Conservation (phyloP, 2,329 filamentous ascomycete genomes). For the Ophiostoma pallidulum region DNA sequence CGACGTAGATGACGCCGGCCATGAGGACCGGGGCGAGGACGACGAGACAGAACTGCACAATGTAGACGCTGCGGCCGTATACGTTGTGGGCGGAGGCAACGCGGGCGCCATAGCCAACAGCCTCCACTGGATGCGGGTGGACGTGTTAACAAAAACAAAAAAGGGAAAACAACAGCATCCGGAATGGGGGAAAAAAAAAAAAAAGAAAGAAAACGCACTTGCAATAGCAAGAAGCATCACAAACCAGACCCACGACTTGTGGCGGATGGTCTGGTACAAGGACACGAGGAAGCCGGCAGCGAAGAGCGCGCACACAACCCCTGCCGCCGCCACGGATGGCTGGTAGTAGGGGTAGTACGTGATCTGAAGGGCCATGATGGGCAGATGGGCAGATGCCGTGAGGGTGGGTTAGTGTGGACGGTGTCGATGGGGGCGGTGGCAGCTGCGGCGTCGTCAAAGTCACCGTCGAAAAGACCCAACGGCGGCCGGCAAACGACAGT, state of each 20-base stretch:
- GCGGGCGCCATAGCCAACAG: constrained; percentile 27
- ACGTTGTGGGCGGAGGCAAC: constrained; percentile 23
- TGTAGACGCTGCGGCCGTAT: constrained; percentile 21
- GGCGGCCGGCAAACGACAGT: too few relatives aligned
- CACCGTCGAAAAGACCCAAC: too few relatives aligned
- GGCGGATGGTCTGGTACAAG: constrained; percentile 19
- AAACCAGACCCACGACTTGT: constrained; percentile 24
- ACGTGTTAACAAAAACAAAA: too few relatives aligned
- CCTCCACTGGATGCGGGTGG: constrained; percentile 24
- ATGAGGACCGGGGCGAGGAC: constrained; percentile 31
- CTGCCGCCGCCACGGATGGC: constrained; percentile 22
- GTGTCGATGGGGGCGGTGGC: background rate
- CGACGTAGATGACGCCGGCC: constrained; percentile 30
- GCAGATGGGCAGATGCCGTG: background rate
- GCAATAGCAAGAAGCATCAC: constrained; percentile 22
- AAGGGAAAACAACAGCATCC: background rate
- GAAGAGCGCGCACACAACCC: constrained; percentile 21
- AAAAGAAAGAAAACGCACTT: constrained; percentile 16
- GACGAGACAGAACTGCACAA: constrained; percentile 29
- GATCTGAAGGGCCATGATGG: constrained; percentile 2
- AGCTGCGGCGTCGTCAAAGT: background rate
- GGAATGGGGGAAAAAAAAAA: background rate
- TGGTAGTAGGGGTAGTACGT: constrained; percentile 19
- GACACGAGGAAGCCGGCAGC: constrained; percentile 19
- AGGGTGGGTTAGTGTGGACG: too few relatives aligned